Base-by-base conservation (phyloP, 2,329 filamentous ascomycete genomes). In the Diaporthe batatas region DNA sequence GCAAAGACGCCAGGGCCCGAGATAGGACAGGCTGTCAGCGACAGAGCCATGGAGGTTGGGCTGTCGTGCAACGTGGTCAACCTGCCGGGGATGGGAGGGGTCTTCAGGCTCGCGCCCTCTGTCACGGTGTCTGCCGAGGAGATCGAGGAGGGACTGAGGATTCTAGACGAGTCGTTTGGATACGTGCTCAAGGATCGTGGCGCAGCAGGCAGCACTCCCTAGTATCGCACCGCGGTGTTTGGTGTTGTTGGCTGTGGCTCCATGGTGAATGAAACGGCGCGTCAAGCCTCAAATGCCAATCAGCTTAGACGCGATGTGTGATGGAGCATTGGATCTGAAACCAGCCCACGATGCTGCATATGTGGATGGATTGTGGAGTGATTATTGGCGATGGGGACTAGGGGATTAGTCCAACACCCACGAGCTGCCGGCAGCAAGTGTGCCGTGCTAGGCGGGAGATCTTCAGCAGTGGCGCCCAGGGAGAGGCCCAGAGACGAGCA, bases 41-140 rank as follows among this genome's bases (percentile, higher is more conserved):
- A 83, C 21, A 81, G 81, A 62, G 85, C 86, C 51, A 82, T 85
- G 74, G 80, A 82, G 29, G 76, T 84, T 64, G 87, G 86, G 0
- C 75, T 89, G 6, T 88, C 84, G 71, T 86, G 85, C 57, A 86
- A 88, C 74, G 74, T 89, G 5, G 84, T 85, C 4, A 86, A 84
- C 71, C 79, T 84, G 69, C 82, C 82, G 3, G 84, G 82, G 1
- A 87, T 86, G 79, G 84, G 84, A 0, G 87, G 86, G 8, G 85
- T 87, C 0, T 87, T 89, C 68, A 81, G 87, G 8, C 79, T 89
- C 64, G 86, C 87, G 7, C 86, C 87, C 0, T 84, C 87, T 0
- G 84, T 89, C 5, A 87, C 85, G 0, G 84, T 88, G 1, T 83
- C 82, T 0, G 81, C 79, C 0, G 81, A 84, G 14, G 81, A 86